phyloP scores from a whole-genome alignment of 805 yeast species.

The Zygoascus ofunaensis region DNA sequence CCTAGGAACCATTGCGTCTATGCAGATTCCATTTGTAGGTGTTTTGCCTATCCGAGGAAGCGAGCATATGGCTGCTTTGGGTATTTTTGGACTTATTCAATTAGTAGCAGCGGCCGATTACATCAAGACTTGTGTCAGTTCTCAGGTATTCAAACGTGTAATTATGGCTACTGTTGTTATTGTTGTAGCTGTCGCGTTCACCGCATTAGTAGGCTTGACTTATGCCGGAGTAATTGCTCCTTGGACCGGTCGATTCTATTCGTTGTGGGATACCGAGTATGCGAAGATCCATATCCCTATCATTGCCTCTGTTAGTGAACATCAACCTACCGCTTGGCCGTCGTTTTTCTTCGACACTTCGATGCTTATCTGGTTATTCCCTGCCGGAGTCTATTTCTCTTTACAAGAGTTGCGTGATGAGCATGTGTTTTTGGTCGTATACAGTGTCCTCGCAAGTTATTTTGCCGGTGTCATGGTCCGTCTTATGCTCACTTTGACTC shows the following conservation, averaged over 20 bases:
- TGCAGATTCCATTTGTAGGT: slow-evolving; percentile 99
- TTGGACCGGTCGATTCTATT: slow-evolving; percentile 98
- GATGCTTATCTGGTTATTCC: slow-evolving; percentile 94
- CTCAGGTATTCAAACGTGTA: slow-evolving; percentile 53
- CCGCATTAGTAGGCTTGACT: slow-evolving; percentile 70
- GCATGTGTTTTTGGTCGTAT: slow-evolving; percentile 85
- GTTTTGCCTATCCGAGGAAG: slow-evolving; percentile 93
- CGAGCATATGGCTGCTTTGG: slow-evolving; percentile 97
- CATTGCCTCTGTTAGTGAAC: slow-evolving; percentile 97
- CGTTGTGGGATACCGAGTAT: slow-evolving; percentile 95
- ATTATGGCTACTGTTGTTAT: slow-evolving; percentile 45
- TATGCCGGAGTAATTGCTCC: slow-evolving; percentile 93
- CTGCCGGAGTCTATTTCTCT: slow-evolving; percentile 88
- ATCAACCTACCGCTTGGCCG: slow-evolving; percentile 99
- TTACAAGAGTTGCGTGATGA: slow-evolving; percentile 86
- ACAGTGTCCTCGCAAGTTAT: slow-evolving; percentile 87
- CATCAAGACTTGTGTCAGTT: slow-evolving; percentile 62
- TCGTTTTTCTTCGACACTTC: slow-evolving; percentile 91
- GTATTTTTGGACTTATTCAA: slow-evolving; percentile 92
- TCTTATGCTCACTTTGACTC: slow-evolving; percentile 92
- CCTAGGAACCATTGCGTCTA: slow-evolving; percentile 92
- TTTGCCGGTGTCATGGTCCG: slow-evolving; percentile 99
- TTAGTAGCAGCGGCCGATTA: slow-evolving; percentile 80
- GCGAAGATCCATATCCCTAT: slow-evolving; percentile 98
- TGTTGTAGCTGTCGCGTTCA: slow-evolving; percentile 54